A percentile compares a stretch with the other conserved stretches of the same genome.
Conservation (phyloP, 106 monocot species). For the Dendrobium catenatum region DNA sequence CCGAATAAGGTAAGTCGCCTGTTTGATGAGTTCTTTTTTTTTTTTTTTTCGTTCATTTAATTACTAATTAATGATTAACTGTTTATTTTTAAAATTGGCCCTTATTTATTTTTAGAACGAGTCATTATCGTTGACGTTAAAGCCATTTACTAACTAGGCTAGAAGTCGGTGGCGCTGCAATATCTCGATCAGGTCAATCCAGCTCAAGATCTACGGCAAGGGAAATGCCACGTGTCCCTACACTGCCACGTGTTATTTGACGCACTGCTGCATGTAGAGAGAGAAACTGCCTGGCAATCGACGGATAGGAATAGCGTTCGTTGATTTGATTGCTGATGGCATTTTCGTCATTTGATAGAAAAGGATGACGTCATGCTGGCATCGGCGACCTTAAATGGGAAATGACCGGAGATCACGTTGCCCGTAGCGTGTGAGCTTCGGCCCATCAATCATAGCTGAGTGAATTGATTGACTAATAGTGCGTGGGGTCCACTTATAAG, state of each 20-base stretch:
- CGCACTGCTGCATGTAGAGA: neutral
- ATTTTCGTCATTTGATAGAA: neutral
- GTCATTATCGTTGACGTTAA: too few relatives aligned
- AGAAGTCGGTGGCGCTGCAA: too few relatives aligned
- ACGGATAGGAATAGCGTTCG: neutral
- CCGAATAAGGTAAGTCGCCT: too few relatives aligned
- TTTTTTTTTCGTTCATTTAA: too few relatives aligned
- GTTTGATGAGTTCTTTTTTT: too few relatives aligned
- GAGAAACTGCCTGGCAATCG: neutral
- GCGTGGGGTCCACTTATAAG: neutral
- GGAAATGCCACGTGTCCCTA: neutral
- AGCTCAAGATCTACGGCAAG: neutral
- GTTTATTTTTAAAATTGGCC: too few relatives aligned
- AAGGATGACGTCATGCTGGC: neutral
- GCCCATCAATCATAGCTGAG: neutral
- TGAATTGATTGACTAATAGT: neutral
- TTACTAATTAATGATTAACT: too few relatives aligned
- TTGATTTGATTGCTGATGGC: neutral
- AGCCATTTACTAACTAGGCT: too few relatives aligned
- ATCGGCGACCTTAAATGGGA: neutral
- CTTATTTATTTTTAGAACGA: too few relatives aligned
- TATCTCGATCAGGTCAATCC: too few relatives aligned
- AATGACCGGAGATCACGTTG: slow-evolving; percentile 2
- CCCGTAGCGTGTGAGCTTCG: slow-evolving; percentile 2
- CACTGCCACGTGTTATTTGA: neutral